phyloP scores from a whole-genome alignment of 1,139 yeast species.

The Saccharomycopsis hybrid region DNA sequence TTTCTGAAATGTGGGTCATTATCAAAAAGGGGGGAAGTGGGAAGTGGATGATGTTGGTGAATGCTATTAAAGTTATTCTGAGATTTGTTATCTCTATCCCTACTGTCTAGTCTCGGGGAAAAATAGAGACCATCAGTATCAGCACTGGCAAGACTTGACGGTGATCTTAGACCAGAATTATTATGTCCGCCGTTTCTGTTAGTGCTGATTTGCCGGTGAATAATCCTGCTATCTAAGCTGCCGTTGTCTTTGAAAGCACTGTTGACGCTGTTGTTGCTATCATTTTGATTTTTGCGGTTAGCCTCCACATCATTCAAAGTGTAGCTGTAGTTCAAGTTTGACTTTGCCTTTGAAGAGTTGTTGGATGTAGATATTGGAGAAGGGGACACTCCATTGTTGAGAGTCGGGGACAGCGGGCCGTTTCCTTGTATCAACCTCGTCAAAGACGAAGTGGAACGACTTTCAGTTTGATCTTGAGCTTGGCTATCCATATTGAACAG shows the following conservation, averaged over 20 bases:
- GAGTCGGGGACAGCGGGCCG: background rate
- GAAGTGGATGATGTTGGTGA: background rate
- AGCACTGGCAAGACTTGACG: background rate
- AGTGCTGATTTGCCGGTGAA: too few species aligned
- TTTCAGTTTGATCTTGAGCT: background rate
- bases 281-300: background rate
- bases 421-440: constrained; percentile 15
- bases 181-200: too few species aligned
- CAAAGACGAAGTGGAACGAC: constrained; percentile 9
- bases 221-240: too few species aligned
- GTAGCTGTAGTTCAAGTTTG: constrained; percentile 4
- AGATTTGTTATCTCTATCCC: background rate
- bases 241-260: background rate
- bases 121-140: constrained; percentile 6
- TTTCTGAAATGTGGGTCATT: background rate
- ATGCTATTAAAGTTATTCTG: background rate
- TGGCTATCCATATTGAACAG: too few species aligned
- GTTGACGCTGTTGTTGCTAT: background rate
- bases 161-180: background rate
- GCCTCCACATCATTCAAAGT: constrained; percentile 3
- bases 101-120: constrained; percentile 1
- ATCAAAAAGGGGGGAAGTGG: background rate
- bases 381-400: background rate
- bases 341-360: constrained; percentile 3
- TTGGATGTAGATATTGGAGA: background rate